Base-by-base conservation (phyloP, 176 grass and related monocot species). In the Ensete glaucum region DNA sequence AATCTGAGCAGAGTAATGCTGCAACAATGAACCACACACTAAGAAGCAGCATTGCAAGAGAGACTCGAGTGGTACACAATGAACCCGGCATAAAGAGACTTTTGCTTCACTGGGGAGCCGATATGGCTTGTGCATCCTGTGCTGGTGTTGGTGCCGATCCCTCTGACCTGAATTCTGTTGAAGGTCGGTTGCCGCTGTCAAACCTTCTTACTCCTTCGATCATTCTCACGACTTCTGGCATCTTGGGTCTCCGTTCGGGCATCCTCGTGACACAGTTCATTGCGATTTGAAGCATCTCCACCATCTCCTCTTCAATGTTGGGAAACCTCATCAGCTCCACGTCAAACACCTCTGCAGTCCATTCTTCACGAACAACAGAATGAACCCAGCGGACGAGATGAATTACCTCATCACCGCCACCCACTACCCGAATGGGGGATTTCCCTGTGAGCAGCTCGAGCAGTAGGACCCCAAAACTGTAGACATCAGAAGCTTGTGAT, bases 301-400 rank as follows among this genome's bases (percentile, higher is more conserved):
- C 88, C 95, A 98, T 87, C 80, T 98, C 88, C 29, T 98, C 95
- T 76, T 98, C 95, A 12, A 98, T 98, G 69, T 93, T 91, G 5
- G 90, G 88, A 71, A 86, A 91, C 86, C 90, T 88, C 84, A 98
- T 87, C 52, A 98, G 78, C 84, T 91, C 95, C 0, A 86, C 26
- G 7, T 98, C 95, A 21, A 98, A 98, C n/a, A 98, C 95, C 19
- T 98, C 95, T 0, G 95, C 95, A 0, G 95, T 98, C 95, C 95
- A 98, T 81, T 98, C 90, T 80, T 98, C 95, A 8, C 95, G 80
- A 55, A 98, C 90, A 1, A 98, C 95, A 0, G 95, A 98, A 26
- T 98, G 88, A 64, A 98, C 95, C 95, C 95, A 98, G 25, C 95
- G 78, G 50, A 98, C 95, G 23, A 98, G 83, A 77, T 98, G 95